Evolutionary conservation across 2,329 filamentous ascomycete genomes (phyloP).

Genomic region (Fusarium sp.): DNA sequence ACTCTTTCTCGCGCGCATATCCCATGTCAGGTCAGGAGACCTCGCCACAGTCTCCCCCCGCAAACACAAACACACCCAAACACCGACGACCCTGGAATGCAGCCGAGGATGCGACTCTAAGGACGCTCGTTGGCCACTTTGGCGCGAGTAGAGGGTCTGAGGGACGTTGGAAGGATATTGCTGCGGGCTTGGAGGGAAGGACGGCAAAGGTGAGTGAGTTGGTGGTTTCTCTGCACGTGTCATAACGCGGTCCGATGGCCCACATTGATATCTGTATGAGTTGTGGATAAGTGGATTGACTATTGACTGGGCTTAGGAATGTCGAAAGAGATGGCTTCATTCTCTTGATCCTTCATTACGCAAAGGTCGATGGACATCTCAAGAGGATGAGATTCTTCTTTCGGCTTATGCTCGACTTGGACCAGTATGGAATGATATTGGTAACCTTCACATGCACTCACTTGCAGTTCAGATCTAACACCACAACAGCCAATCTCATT

Average conservation of each 20-base stretch:
- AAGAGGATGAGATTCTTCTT: conserved; percentile 47
- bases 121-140: conserved; percentile 45
- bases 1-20: background rate
- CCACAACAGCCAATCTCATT: conserved; percentile 37
- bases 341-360: conserved; percentile 46
- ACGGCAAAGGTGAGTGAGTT: conserved; percentile 44
- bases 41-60: conserved; percentile 39
- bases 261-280: background rate
- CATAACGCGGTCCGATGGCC: conserved; percentile 1
- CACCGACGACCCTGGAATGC: conserved; percentile 44
- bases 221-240: background rate
- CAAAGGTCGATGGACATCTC: conserved; percentile 46
- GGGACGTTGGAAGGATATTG: conserved; percentile 47
- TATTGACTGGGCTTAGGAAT: conserved; percentile 33
- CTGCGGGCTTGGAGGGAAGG: conserved; percentile 40
- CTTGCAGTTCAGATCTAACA: background rate
- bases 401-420: conserved; percentile 44
- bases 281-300: background rate
- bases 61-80: conserved; percentile 33
- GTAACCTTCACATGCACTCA: background rate
- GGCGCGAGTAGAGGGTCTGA: conserved; percentile 43
- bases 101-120: conserved; percentile 45
- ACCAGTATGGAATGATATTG: conserved; percentile 45
- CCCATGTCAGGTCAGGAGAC: conserved; percentile 42
- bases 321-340: conserved; percentile 48